These are phyloP conservation scores for Zhuliangozyma blackwelliae DNA, from an alignment of 1,139 yeast genomes.

Conservation along the genomic window DNA sequence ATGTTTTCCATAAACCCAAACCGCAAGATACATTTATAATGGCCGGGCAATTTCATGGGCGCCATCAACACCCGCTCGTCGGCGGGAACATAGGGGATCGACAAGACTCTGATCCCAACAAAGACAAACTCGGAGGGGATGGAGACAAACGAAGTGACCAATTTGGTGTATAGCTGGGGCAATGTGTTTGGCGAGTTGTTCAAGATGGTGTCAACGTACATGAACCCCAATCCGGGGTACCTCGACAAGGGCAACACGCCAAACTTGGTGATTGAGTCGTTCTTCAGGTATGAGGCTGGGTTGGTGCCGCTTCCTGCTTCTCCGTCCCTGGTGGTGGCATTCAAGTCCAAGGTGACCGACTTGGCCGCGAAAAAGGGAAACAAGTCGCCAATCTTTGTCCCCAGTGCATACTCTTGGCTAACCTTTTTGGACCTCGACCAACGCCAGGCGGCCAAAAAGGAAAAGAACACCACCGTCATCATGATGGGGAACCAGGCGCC, in stretches of 20 bases:
- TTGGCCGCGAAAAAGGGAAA: constrained; percentile 20
- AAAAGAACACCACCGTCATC: constrained; percentile 30
- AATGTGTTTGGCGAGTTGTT: constrained; percentile 38
- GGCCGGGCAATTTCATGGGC: constrained; percentile 37
- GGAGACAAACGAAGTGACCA: constrained; percentile 34
- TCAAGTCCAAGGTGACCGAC: constrained; percentile 20
- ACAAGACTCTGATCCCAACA: constrained; percentile 35
- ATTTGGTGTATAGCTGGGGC: constrained; percentile 34
- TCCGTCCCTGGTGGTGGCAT: constrained; percentile 6
- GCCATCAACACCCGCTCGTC: constrained; percentile 38
- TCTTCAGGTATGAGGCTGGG: constrained; percentile 2
- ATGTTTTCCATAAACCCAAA: constrained; percentile 46
- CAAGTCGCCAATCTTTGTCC: constrained; percentile 26
- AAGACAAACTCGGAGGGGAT: constrained; percentile 42
- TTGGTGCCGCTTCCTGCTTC: not conserved
- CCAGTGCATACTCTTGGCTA: constrained; percentile 27
- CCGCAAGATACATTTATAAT: constrained; percentile 41
- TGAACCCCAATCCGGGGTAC: constrained; percentile 36
- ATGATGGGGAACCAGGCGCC: constrained; percentile 60
- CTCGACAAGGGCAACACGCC: constrained; percentile 20
- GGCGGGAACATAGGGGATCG: constrained; percentile 35
- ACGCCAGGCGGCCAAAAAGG: constrained; percentile 42
- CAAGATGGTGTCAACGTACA: constrained; percentile 32
- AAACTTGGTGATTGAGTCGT: constrained; percentile 16
- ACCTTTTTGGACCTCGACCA: constrained; percentile 42